Evolutionary conservation across 2,329 filamentous ascomycete species (phyloP).

Genomic region (Epichloe bromicola): DNA sequence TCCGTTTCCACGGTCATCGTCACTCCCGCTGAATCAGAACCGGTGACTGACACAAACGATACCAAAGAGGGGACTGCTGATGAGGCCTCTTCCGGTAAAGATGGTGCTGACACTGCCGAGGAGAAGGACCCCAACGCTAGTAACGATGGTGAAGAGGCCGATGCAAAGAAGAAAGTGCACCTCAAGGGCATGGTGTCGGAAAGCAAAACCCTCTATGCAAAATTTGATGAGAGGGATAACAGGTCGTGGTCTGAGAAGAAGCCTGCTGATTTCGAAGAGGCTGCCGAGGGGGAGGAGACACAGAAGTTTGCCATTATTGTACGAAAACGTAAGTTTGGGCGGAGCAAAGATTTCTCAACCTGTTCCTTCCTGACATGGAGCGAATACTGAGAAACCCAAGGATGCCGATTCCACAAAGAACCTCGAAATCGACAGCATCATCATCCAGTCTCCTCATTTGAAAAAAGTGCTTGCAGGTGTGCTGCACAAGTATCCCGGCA

Average conservation of each 20-base stretch:
- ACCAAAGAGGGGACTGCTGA: neutral
- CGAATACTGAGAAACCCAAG: conserved; percentile 26
- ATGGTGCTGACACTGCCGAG: neutral
- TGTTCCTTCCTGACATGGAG: too few species aligned
- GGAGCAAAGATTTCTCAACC: too few species aligned
- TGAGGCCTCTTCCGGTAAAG: neutral
- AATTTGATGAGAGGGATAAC: conserved; percentile 33
- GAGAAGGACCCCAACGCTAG: neutral
- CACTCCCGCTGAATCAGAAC: neutral
- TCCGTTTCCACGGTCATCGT: neutral
- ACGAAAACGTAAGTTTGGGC: conserved; percentile 28
- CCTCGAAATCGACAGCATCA: conserved; percentile 47
- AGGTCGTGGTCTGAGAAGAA: conserved; percentile 43
- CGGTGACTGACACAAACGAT: neutral
- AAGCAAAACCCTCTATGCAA: conserved; percentile 30
- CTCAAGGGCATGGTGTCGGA: conserved; percentile 24
- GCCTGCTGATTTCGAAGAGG: conserved; percentile 39
- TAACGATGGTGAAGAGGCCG: neutral
- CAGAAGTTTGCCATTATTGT: conserved; percentile 48
- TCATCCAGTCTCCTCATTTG: conserved; percentile 49
- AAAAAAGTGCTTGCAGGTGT: conserved; percentile 43
- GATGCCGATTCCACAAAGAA: conserved; percentile 46
- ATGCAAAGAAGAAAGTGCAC: conserved; percentile 9
- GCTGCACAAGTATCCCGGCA: conserved; percentile 44
- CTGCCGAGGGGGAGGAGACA: conserved; percentile 48